These are phyloP conservation scores for Erysiphe pulchra DNA, from an alignment of 2,329 filamentous ascomycete species.

Conservation along the genomic window DNA sequence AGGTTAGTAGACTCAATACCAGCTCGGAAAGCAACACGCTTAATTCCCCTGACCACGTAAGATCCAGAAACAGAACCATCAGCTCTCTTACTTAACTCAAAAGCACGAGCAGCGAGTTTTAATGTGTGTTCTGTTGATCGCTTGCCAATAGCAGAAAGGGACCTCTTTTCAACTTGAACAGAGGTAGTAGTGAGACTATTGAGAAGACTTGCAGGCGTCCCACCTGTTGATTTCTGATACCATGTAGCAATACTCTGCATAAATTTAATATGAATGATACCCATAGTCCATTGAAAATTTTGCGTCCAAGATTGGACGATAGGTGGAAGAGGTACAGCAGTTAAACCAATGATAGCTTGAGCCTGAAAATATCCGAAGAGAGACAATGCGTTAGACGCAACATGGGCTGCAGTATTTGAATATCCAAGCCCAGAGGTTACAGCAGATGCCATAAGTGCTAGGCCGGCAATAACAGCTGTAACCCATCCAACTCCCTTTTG, in stretches of 20 bases:
- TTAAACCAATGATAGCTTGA: slow-evolving; percentile 75
- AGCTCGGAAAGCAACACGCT: slow-evolving; percentile 68
- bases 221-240: slow-evolving; percentile 87
- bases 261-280: slow-evolving; percentile 70
- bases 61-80: slow-evolving; percentile 28
- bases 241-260: slow-evolving; percentile 76
- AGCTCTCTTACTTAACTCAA: slow-evolving; percentile 24
- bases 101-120: slow-evolving; percentile 11
- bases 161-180: slow-evolving; percentile 44
- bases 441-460: slow-evolving; percentile 63
- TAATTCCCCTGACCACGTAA: slow-evolving; percentile 51
- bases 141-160: slow-evolving; percentile 22
- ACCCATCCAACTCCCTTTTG: slow-evolving; percentile 73
- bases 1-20: slow-evolving; percentile 75
- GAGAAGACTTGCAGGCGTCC: slow-evolving; percentile 54
- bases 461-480: slow-evolving; percentile 64
- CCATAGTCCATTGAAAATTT: slow-evolving; percentile 97
- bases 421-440: slow-evolving; percentile 77
- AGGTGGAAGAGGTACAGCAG: slow-evolving; percentile 55
- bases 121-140: slow-evolving; percentile 20
- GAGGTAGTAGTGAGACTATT: slow-evolving; percentile 49
- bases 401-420: slow-evolving; percentile 80
- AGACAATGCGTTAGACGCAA: slow-evolving; percentile 81
- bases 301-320: slow-evolving; percentile 86
- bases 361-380: slow-evolving; percentile 88